Evolutionary conservation across 2,329 filamentous ascomycete species (phyloP).

Genomic region (Microdochium bolleyi): DNA sequence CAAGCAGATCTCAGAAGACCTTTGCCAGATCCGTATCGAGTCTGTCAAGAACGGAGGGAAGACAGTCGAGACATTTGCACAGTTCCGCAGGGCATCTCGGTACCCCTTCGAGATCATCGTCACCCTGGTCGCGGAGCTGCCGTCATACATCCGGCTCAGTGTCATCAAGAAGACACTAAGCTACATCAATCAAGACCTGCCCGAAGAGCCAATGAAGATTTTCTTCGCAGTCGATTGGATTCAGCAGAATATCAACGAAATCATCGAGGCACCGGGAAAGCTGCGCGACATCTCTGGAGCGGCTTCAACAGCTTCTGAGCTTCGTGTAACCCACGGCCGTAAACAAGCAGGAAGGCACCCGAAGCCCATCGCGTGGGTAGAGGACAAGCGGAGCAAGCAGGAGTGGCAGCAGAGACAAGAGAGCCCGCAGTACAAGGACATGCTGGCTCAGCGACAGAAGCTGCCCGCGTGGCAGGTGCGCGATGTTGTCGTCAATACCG

Average conservation of each 20-base stretch:
- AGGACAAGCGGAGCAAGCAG: conserved; percentile 51
- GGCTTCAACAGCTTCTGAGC: conserved; percentile 56
- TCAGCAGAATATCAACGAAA: conserved; percentile 72
- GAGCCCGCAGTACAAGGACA: conserved; percentile 59
- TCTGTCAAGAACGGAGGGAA: conserved; percentile 41
- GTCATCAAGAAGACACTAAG: conserved; percentile 70
- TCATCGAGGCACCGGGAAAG: conserved; percentile 77
- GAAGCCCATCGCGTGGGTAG: conserved; percentile 55
- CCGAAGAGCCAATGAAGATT: conserved; percentile 81
- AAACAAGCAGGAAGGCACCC: conserved; percentile 36
- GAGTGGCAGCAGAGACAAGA: conserved; percentile 65
- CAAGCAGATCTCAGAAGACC: conserved; percentile 46
- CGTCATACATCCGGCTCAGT: conserved; percentile 89
- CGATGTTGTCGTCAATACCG: conserved; percentile 67
- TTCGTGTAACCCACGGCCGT: conserved; percentile 22
- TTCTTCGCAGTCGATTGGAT: conserved; percentile 90
- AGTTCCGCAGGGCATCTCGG: conserved; percentile 62
- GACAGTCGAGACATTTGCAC: conserved; percentile 46
- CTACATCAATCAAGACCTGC: conserved; percentile 61
- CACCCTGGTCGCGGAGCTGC: conserved; percentile 62
- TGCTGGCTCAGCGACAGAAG: conserved; percentile 63
- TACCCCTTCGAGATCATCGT: conserved; percentile 71
- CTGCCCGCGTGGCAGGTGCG: conserved; percentile 84
- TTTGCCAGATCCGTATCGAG: conserved; percentile 64
- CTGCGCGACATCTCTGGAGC: conserved; percentile 79